Evolutionary conservation across 805 yeast species (phyloP), one percentile per base, ranked within the genome.

Genomic region (Saccharomycopsis guyanensis): DNA sequence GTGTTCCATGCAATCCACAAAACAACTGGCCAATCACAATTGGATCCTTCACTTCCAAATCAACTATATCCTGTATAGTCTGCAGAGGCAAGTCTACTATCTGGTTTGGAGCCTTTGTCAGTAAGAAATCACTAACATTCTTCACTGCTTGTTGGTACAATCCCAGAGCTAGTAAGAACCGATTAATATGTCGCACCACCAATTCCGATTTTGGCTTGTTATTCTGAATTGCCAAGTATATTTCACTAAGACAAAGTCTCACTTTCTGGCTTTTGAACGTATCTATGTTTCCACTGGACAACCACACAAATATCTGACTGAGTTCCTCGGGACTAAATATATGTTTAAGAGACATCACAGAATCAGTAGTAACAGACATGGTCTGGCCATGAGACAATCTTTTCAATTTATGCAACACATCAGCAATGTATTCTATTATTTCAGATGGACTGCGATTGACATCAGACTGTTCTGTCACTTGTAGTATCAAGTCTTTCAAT

Each of bases 21-120:
- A 37, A 43, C 23, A 43, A 18, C 24, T 37, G 27, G n/a, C 13
- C 20, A 13, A 43, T 43, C 2, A 27, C 10, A 18, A 19, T 2
- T 12, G 46, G 35, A 29, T 43, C 46, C n/a, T 16, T 23, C 13
- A 43, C 42, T 15, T 23, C 23, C 16, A 37, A 16, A 36, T 10
- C n/a, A 8, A 22, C 27, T 12, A 43, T 23, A 19, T 16, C 29
- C n/a, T 3, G 8, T 5, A 43, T 18, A 3, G 36, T 25, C 24
- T 34, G 23, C 24, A 5, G 16, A 31, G 27, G 22, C 16, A 27
- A 27, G 7, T 7, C 4, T 35, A 10, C 7, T 20, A n/a, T 7
- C 7, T 7, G 10, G 20, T 7, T 35, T 35, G 2, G 31, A n/a
- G n/a, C n/a, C n/a, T n/a, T n/a, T n/a, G n/a, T n/a, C n/a, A n/a